Conservation (phyloP, 805 yeast genomes). For the Cyberlindnera mycetangii region DNA sequence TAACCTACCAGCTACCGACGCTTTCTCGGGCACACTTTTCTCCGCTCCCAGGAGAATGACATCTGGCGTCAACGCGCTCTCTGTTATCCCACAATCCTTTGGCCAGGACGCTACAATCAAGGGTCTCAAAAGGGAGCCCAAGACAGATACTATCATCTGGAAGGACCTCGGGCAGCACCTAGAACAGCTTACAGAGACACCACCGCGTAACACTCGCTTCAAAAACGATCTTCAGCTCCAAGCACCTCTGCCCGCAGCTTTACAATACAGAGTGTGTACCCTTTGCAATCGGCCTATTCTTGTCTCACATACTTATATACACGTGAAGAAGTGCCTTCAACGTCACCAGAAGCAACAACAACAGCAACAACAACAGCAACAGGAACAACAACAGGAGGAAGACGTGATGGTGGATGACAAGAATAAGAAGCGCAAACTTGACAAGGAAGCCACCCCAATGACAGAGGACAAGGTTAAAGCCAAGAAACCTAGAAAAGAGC, state of each 20-base stretch:
- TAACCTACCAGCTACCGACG: neutral
- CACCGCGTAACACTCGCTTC: conserved; percentile 12
- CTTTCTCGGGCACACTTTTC: neutral
- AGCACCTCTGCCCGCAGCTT: conserved; percentile 37
- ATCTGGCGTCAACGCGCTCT: conserved; percentile 20
- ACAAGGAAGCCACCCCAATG: conserved; percentile 21
- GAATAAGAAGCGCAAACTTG: conserved; percentile 21
- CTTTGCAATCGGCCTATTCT: conserved; percentile 45
- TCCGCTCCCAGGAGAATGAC: conserved; percentile 20
- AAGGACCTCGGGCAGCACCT: conserved; percentile 32
- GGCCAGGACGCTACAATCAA: conserved; percentile 28
- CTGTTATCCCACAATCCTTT: conserved; percentile 20
- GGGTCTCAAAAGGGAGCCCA: conserved; percentile 21
- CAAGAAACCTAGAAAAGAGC: conserved; percentile 25
- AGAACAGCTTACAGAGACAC: conserved; percentile 24
- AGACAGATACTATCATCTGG: conserved; percentile 25
- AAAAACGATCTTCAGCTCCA: conserved; percentile 22
- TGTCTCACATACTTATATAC: conserved; percentile 35
- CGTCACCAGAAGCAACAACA: conserved; percentile 29
- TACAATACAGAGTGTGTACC: conserved; percentile 46
- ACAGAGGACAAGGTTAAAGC: conserved; percentile 14
- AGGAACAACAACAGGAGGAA: conserved; percentile 1
- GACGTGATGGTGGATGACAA: neutral
- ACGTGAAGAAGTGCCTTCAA: conserved; percentile 38
- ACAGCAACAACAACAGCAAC: neutral